Conservation (phyloP, 2,329 filamentous ascomycete genomes). For the Aspergillus amoenus region DNA sequence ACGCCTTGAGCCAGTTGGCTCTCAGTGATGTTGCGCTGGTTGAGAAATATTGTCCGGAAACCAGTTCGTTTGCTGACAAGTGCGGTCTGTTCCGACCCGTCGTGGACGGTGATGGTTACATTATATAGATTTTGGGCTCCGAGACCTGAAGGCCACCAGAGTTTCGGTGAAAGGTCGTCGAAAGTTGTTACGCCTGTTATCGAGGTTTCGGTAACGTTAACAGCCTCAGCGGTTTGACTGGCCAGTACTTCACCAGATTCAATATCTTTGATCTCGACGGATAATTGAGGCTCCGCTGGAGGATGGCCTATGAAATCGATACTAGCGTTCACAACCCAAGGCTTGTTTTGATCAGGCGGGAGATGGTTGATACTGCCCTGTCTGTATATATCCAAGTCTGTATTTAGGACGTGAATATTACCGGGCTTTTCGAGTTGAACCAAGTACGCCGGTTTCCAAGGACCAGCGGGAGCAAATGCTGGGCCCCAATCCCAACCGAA, state of each 20-base stretch:
- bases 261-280: constrained; percentile 48
- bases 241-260: constrained; percentile 40
- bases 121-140: constrained; percentile 60
- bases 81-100: constrained; percentile 40
- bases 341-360: constrained; percentile 55
- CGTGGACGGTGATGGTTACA: constrained; percentile 50
- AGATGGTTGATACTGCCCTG: constrained; percentile 59
- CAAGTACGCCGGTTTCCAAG: constrained; percentile 60
- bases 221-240: constrained; percentile 39
- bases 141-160: constrained; percentile 63
- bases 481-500: constrained; percentile 68
- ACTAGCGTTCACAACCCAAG: constrained; percentile 63
- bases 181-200: constrained; percentile 53
- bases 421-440: constrained; percentile 50
- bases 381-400: constrained; percentile 59
- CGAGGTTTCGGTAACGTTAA: constrained; percentile 42
- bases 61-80: constrained; percentile 56
- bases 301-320: constrained; percentile 56
- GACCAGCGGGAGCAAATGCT: constrained; percentile 61
- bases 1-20: constrained; percentile 55
- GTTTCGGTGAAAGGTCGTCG: constrained; percentile 45
- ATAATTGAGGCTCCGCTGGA: constrained; percentile 45
- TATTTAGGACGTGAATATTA: constrained; percentile 51
- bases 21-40: constrained; percentile 55
- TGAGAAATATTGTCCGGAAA: constrained; percentile 63